Evolutionary conservation across 2,329 filamentous ascomycete species (phyloP), one percentile per base, ranked within the genome.

Genomic region (Paramyrothecium sp.): DNA sequence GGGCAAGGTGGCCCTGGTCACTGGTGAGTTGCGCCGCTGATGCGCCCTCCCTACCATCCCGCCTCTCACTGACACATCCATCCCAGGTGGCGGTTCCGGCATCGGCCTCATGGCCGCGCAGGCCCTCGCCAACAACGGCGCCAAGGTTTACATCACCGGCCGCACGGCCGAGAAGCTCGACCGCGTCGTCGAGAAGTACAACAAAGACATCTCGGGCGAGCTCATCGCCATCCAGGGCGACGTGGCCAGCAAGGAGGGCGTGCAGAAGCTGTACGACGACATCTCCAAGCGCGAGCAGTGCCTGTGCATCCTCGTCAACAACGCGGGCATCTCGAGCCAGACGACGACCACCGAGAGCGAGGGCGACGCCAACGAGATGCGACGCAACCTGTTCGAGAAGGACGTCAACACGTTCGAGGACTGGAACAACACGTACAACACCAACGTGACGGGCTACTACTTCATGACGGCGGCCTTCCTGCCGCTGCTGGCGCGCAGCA

Each of bases 361-460:
- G 47, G 78, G 80, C 0, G 65, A 69, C 1, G 78, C 20, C 23
- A 22, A 81, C 55, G 80, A 83, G 52, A 76, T 88, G 58, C 83
- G 81, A 60, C 67, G 83, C 56, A 85, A 87, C 69, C 77, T 90
- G 26, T 95, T 92, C 75, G 84, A 92, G 53, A 79, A 82, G 47
- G 80, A 88, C 56, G 65, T 71, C 1, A 69, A 74, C 3, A 84
- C 76, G 0, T 79, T 90, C 56, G 84, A 90, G 34, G 84, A 89
- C 64, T 95, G 90, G 91, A 81, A 81, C n/a, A 73, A 82, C 46
- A 84, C 85, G 0, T 93, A 89, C 77, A 83, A 85, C 58, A 91
- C 89, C 20, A 92, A 96, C 62, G 90, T 93, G 12, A 84, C 90
- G 33, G 84, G 82, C 58, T 79, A 86, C 56, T 89, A 85, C 75